Conservation (phyloP, 805 yeast species). For the Ogataea salicorniae region DNA sequence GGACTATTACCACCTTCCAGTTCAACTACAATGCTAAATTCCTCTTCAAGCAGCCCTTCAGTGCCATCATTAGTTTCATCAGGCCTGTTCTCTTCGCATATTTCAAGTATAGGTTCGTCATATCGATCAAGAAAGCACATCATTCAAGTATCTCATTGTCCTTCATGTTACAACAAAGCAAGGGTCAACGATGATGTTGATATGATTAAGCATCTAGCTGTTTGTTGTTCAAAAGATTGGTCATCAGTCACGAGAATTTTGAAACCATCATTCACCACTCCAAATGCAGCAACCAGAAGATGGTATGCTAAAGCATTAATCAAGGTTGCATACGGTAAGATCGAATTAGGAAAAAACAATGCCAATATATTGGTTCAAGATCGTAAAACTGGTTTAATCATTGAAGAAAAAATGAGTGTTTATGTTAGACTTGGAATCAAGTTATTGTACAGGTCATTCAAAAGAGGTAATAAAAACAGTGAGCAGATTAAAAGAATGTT, state of each 20-base stretch:
- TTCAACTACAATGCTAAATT: neutral
- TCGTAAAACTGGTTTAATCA: constrained; percentile 77
- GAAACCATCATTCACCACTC: constrained; percentile 67
- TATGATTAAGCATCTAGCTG: constrained; percentile 79
- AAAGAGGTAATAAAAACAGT: constrained; percentile 31
- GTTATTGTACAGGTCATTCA: constrained; percentile 70
- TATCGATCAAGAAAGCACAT: constrained; percentile 29
- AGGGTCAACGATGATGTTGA: constrained; percentile 56
- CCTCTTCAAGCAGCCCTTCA: too few species aligned
- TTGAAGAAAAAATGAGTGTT: constrained; percentile 89
- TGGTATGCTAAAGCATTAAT: constrained; percentile 85
- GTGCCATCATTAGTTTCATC: too few species aligned
- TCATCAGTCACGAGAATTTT: constrained; percentile 58
- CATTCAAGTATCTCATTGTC: constrained; percentile 68
- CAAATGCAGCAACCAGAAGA: constrained; percentile 75
- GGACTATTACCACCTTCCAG: neutral
- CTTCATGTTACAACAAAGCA: constrained; percentile 64
- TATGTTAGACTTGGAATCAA: constrained; percentile 86
- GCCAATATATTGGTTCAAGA: constrained; percentile 95
- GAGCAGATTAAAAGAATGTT: constrained; percentile 57
- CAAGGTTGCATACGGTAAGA: constrained; percentile 83
- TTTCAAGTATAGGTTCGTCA: neutral
- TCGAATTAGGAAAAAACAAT: constrained; percentile 79
- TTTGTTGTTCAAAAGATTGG: constrained; percentile 79
- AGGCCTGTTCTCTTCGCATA: too few species aligned